Evolutionary conservation across 2,329 filamentous ascomycete genomes (phyloP), one percentile per base, ranked within the genome.

Genomic region (Monosporascus ibericus): DNA sequence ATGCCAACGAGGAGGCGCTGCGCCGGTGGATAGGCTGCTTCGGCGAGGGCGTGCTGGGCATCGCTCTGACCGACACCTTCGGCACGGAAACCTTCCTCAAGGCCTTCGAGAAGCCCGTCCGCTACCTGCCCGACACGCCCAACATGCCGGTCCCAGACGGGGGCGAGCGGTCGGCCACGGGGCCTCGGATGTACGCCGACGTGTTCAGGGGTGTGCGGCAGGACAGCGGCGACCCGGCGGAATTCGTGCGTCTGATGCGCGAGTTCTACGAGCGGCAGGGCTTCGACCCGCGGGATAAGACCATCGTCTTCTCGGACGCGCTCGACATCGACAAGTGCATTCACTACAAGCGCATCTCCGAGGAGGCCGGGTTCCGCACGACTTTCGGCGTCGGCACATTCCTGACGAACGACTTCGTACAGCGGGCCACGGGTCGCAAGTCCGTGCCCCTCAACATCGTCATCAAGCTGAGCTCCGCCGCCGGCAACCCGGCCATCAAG

Each of bases 351-450:
- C 74, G 82, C 52, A 80, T 90, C 27, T 87, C 92, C 0, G 90
- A 96, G 59, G 80, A 84, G 39, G 82, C 85, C 15, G 89, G 89
- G 1, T 92, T 99, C 70, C 81, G 85, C 55, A 87, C 92, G 14
- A 88, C 87, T 0, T 99, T 99, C 72, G 94, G 94, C 55, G 88
- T 99, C 1, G 94, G 94, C 5, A 99, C 94, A 0, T 97, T 90
- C 71, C 79, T 99, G 63, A 99, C 94, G 4, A 96, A 99, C 65
- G 94, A 99, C 70, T 99, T 94, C 68, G 75, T 74, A n/a, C 82
- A 87, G 58, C 74, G 80, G 55, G 83, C 78, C 37, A 88, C 85
- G 1, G 85, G 86, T 39, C 84, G 84, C 60, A 97, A 96, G 72
- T 96, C 92, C 0, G 83, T 85, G 17, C 94, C 94, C 0, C 75